Base-by-base conservation (phyloP, 768 basidiomycete genomes). In the Lactifluus piperatus region DNA sequence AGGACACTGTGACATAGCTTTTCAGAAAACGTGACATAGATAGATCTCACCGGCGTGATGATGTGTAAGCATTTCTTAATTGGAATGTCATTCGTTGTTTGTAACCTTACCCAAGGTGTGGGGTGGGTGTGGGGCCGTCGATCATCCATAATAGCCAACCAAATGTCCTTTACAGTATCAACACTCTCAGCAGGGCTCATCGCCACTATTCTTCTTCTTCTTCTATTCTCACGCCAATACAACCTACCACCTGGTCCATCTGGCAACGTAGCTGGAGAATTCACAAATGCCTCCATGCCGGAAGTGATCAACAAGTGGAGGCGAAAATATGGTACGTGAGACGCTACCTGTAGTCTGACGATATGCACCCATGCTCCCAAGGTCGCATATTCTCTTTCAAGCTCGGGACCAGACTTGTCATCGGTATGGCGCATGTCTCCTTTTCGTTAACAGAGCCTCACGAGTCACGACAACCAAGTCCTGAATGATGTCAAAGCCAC, bases 371-470 rank as follows among this genome's bases (percentile, higher is more conserved):
- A 32, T 10, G 36, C 1, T 18, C 27, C 39, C 13, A 30, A 62
- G 60, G 63, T 16, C 44, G 32, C 26, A 58, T 62, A 26, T 62
- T 64, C 49, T 57, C 55, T 11, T 52, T 62, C 54, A 51, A 39
- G 22, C 13, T 62, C 20, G 47, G 61, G 22, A 26, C 22, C 13
- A 62, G 29, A 34, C 32, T 8, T 11, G 48, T 36, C n/a, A 20
- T 64, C 34, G 63, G 63, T 57, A 39, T 20, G 36, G 20, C 14
- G 20, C 14, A 16, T 3, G 16, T 2, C 2, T 4, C 0, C 14
- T 36, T 3, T 22, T 18, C 27, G 16, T 39, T 46, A 22, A 26
- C n/a, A 27, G 54, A 37, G 39, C 32, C 45, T 50, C 16, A 4
- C n/a, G n/a, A n/a, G n/a, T n/a, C n/a, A 52, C 26, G 5, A 36